A percentile compares a stretch with the other conserved stretches of the same genome.
Evolutionary conservation across 2,329 filamentous ascomycete species (phyloP).

Genomic region (Cladophialophora yegresii): DNA sequence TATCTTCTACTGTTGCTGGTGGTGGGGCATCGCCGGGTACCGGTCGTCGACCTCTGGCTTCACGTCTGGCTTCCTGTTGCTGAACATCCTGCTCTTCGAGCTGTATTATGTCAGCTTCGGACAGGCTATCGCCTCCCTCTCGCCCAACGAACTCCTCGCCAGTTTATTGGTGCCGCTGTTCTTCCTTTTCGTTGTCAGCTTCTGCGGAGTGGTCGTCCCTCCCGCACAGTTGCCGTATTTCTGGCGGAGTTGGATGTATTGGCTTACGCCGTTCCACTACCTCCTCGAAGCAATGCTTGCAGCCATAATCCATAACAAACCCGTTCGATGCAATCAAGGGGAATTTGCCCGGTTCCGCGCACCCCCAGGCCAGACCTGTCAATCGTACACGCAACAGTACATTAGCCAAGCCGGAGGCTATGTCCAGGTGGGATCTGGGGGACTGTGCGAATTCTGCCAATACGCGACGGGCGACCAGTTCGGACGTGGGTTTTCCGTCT

Average conservation of each 20-base stretch:
- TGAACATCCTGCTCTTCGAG: constrained; percentile 63
- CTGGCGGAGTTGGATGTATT: constrained; percentile 68
- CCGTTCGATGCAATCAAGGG: constrained; percentile 66
- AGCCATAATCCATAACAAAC: constrained; percentile 64
- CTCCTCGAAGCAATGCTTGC: constrained; percentile 73
- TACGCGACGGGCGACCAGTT: constrained; percentile 46
- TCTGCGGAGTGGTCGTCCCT: constrained; percentile 76
- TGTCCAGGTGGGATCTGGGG: constrained; percentile 49
- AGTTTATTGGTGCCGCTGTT: constrained; percentile 68
- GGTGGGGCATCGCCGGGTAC: constrained; percentile 59
- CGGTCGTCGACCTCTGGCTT: constrained; percentile 55
- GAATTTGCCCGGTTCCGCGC: constrained; percentile 59
- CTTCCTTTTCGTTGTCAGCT: constrained; percentile 69
- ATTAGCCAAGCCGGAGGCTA: constrained; percentile 51
- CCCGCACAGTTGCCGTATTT: constrained; percentile 63
- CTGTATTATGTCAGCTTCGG: constrained; percentile 55
- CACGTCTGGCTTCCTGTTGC: constrained; percentile 63
- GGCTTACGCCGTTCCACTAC: constrained; percentile 78
- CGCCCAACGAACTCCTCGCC: constrained; percentile 67
- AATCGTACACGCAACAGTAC: constrained; percentile 60
- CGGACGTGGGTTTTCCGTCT: constrained; percentile 49
- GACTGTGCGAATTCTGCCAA: constrained; percentile 54
- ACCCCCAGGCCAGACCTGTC: constrained; percentile 62
- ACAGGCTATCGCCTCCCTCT: constrained; percentile 66
- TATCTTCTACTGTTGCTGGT: constrained; percentile 68